These are phyloP conservation scores for Nelumbo lutea DNA, from an alignment of 164 flowering plant genomes.

Conservation along the genomic window DNA sequence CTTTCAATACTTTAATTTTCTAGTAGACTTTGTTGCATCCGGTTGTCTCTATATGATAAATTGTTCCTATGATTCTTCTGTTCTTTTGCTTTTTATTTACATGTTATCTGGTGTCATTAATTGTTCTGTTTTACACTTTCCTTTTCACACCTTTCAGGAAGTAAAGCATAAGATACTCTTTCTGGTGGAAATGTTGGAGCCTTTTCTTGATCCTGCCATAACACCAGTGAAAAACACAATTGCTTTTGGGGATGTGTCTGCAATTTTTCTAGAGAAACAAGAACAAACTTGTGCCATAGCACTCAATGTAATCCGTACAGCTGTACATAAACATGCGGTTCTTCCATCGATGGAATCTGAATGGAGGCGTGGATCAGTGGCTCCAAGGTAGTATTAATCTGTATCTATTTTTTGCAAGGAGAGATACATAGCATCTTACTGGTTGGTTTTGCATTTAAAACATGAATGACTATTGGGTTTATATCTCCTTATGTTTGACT, in stretches of 20 bases:
- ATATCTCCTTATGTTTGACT: too few relatives aligned
- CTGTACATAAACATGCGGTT: constrained; percentile 67
- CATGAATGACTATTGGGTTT: too few relatives aligned
- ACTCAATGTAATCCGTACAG: constrained; percentile 64
- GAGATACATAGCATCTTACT: too few relatives aligned
- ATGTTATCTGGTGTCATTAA: not conserved
- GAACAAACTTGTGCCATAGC: constrained; percentile 58
- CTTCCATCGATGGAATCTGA: constrained; percentile 84
- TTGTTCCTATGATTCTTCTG: not conserved
- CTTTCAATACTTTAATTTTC: not conserved
- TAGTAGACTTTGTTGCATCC: too few relatives aligned
- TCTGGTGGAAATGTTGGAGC: constrained; percentile 87
- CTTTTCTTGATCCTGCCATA: constrained; percentile 78
- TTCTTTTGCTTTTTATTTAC: too few relatives aligned
- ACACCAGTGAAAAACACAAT: constrained; percentile 40
- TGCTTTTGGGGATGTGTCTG: constrained; percentile 67
- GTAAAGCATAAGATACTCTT: constrained; percentile 72
- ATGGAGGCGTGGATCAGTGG: constrained; percentile 77
- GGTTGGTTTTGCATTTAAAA: too few relatives aligned
- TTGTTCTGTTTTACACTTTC: not conserved
- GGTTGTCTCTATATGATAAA: not conserved
- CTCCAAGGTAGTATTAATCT: constrained; percentile 62
- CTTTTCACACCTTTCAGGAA: constrained; percentile 39
- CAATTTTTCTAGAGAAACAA: constrained; percentile 41
- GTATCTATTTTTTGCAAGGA: not conserved